Percentiles rank a stretch among this genome's conserved stretches.
Conservation (phyloP, 2,329 filamentous ascomycete species). For the Apiospora arundinis region DNA sequence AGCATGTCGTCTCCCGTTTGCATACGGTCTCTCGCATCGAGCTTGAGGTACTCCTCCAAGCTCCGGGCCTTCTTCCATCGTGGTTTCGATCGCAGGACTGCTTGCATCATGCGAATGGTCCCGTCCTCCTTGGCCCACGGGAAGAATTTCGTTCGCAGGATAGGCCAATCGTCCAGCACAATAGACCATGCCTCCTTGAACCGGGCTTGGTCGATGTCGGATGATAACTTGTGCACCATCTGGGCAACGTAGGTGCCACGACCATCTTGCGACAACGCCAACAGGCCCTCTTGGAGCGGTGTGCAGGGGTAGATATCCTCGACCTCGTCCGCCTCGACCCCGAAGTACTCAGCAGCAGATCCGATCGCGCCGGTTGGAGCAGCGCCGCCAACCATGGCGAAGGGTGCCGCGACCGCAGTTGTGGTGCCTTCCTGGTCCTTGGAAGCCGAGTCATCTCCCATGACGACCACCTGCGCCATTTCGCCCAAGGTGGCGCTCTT, state of each 20-base stretch:
- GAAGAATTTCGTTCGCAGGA: slow-evolving; percentile 3
- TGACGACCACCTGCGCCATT: not conserved
- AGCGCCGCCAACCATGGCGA: not conserved
- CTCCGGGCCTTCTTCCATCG: not conserved
- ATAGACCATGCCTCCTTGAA: slow-evolving; percentile 29
- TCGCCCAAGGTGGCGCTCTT: not conserved
- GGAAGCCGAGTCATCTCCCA: not conserved
- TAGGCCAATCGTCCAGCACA: not conserved
- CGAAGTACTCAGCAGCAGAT: slow-evolving; percentile 22
- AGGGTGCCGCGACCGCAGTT: not conserved
- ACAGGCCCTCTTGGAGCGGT: slow-evolving; percentile 38
- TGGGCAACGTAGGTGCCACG: slow-evolving; percentile 35
- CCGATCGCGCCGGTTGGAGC: not conserved
- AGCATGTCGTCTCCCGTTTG: slow-evolving; percentile 10
- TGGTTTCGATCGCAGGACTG: not conserved
- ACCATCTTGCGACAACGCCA: slow-evolving; percentile 35
- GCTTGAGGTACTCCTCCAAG: slow-evolving; percentile 2
- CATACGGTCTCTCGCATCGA: not conserved
- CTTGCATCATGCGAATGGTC: slow-evolving; percentile 10
- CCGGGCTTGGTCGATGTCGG: slow-evolving; percentile 22
- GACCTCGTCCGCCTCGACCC: slow-evolving; percentile 20
- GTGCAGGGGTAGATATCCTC: slow-evolving; percentile 40
- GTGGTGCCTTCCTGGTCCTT: not conserved
- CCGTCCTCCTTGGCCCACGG: not conserved
- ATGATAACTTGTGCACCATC: slow-evolving; percentile 24